These are phyloP conservation scores for Cadophora luteo-olivacea DNA, from an alignment of 2,329 filamentous ascomycete genomes.

Conservation along the genomic window DNA sequence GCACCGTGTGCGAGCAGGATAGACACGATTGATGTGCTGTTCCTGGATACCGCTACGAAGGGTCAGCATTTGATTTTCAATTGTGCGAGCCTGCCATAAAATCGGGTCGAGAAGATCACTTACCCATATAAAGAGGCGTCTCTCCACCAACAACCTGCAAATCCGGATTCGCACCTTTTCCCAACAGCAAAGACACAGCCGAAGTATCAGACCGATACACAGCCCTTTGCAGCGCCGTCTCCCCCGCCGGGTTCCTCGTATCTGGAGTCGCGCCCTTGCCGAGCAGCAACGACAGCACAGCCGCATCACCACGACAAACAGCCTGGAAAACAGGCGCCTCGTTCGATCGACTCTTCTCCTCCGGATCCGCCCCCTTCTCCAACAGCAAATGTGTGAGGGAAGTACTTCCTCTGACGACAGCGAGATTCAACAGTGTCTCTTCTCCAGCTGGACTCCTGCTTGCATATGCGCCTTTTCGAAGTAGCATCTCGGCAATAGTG, in stretches of 20 bases:
- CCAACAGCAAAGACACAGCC: slow-evolving; percentile 21
- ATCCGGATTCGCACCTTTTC: slow-evolving; percentile 24
- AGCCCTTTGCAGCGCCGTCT: slow-evolving; percentile 22
- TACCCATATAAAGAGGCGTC: slow-evolving; percentile 27
- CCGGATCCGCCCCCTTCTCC: slow-evolving; percentile 25
- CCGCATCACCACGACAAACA: slow-evolving; percentile 14
- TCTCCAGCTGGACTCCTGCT: slow-evolving; percentile 15
- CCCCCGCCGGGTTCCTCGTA: slow-evolving; percentile 18
- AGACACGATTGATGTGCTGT: slow-evolving; percentile 16
- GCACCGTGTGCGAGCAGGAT: slow-evolving; percentile 27
- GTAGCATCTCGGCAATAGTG: slow-evolving; percentile 23
- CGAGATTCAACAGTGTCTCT: slow-evolving; percentile 25
- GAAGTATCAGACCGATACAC: slow-evolving; percentile 19
- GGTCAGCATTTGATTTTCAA: too few relatives aligned
- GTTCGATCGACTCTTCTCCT: slow-evolving; percentile 21
- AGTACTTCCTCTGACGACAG: slow-evolving; percentile 23
- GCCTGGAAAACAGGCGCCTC: slow-evolving; percentile 23
- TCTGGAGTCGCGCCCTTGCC: slow-evolving; percentile 21
- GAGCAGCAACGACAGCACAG: slow-evolving; percentile 18
- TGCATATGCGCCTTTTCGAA: slow-evolving; percentile 23
- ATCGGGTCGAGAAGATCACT: neutral
- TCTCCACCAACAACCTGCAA: slow-evolving; percentile 19
- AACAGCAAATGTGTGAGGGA: slow-evolving; percentile 25
- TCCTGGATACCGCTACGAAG: slow-evolving; percentile 20
- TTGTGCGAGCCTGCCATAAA: too few relatives aligned